Evolutionary conservation across 108 stramenopile species (phyloP).

Genomic region (Nitzschia palea): DNA sequence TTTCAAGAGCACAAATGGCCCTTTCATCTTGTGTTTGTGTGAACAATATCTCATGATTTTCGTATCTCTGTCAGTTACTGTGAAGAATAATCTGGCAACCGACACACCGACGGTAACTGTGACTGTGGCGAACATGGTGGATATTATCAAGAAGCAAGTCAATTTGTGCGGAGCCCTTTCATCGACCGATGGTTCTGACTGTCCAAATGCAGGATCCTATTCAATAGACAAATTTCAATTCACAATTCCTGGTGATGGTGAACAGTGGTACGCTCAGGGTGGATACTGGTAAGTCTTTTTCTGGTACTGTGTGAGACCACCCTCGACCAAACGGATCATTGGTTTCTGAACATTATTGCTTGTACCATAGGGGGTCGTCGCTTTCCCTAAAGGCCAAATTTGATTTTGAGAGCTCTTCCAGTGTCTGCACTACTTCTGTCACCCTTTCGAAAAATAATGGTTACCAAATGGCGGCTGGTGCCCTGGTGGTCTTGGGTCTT

Average conservation of each 20-base stretch:
- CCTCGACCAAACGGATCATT: too few relatives aligned
- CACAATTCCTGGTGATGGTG: constrained; percentile 12
- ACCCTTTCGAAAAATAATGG: constrained; percentile 8
- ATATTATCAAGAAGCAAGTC: neutral
- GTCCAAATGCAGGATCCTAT: constrained; percentile 10
- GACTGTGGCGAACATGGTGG: constrained; percentile 1
- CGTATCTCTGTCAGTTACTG: neutral
- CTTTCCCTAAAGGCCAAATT: neutral
- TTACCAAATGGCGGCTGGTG: constrained; percentile 13
- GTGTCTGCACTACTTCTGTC: constrained; percentile 8
- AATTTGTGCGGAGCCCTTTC: neutral
- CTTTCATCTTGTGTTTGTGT: too few relatives aligned
- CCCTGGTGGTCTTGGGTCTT: neutral
- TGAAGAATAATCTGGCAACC: neutral
- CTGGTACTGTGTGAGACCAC: too few relatives aligned
- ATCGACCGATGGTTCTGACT: neutral
- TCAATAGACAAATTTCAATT: neutral
- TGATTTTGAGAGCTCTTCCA: neutral
- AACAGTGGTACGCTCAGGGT: constrained; percentile 1
- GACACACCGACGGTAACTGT: neutral
- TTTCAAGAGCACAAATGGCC: too few relatives aligned
- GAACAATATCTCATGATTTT: too few relatives aligned
- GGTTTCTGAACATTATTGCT: too few relatives aligned
- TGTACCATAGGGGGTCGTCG: neutral
- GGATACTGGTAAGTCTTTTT: constrained; percentile 5